Base-by-base conservation (phyloP, 371 early-diverging fungal genomes). In the Lichtheimia ramosa region DNA sequence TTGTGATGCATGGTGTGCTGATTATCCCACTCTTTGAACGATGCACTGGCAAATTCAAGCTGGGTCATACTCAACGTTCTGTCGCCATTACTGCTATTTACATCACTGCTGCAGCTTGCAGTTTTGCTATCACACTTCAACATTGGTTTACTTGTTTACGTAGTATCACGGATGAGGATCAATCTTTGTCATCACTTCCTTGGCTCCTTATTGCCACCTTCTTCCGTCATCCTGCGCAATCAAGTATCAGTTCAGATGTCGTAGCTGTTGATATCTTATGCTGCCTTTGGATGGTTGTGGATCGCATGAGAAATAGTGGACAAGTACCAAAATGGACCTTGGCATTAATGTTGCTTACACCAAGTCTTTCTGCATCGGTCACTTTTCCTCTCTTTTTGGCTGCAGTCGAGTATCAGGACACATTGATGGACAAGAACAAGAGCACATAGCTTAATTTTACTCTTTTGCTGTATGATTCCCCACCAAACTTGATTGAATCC, bases 321-420 rank as follows among this genome's bases (percentile, higher is more conserved):
- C 4, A 24, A 0, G 2, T 66, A 18, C 61, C 68, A 12, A 28
- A 7, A 14, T 24, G 52, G 48, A 51, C 54, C 7, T 18, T 60
- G 49, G 21, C 58, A 0, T 51, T 70, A 28, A 59, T 71, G 0
- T 12, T 64, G 0, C 12, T 67, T 2, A 74, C 81, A 23, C 79
- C 81, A 2, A 20, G 79, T 2, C 54, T 81, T 5, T 79, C 84
- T 1, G 73, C 74, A 24, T 74, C 82, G 15, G 75, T 81, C 2
- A 75, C 79, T 13, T 54, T 84, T 23, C 84, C 84, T 0, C 16
- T 84, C 5, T 81, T 66, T 23, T 66, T 82, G 13, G 79, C 76
- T 23, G 68, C 65, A 49, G 66, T 62, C 54, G 83, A 78, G 53
- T 66, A 69, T 18, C 51, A 51, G 5, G 21, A 18, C 6, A 46